Percentiles rank a stretch among this genome's conserved stretches.
phyloP scores from a whole-genome alignment of 78 protist species.

The Diacronema lutheri region DNA sequence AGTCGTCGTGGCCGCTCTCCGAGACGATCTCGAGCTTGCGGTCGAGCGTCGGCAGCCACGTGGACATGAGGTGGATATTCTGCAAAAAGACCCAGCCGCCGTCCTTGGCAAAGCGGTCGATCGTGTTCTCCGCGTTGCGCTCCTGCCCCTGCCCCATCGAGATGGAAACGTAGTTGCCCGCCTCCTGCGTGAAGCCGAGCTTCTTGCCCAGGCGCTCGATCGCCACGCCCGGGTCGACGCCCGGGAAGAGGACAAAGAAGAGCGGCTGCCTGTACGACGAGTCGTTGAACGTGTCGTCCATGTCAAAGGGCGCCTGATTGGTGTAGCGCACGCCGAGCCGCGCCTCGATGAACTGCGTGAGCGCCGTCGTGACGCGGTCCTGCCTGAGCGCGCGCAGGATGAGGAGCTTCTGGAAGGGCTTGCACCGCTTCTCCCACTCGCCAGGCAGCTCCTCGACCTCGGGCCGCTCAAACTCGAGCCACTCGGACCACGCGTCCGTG shows the following conservation, averaged over 20 bases:
- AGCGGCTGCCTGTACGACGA: slow-evolving; percentile 38
- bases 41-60: slow-evolving; percentile 63
- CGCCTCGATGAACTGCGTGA: slow-evolving; percentile 11
- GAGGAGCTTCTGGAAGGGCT: slow-evolving; percentile 42
- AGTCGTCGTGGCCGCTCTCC: slow-evolving; percentile 39
- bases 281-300: slow-evolving; percentile 41
- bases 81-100: slow-evolving; percentile 66
- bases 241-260: slow-evolving; percentile 67
- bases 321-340: slow-evolving; percentile 36
- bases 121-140: slow-evolving; percentile 55
- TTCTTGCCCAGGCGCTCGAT: slow-evolving; percentile 39
- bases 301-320: slow-evolving; percentile 15
- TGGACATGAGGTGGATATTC: slow-evolving; percentile 60
- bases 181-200: slow-evolving; percentile 30
- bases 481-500: slow-evolving; percentile 53
- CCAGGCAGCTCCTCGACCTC: slow-evolving; percentile 56
- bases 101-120: slow-evolving; percentile 35
- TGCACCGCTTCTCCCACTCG: slow-evolving; percentile 36
- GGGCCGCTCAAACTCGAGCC: slow-evolving; percentile 47
- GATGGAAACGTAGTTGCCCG: slow-evolving; percentile 42
- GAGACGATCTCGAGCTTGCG: slow-evolving; percentile 49
- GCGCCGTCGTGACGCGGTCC: slow-evolving; percentile 59
- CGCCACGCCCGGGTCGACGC: slow-evolving; percentile 58
- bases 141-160: slow-evolving; percentile 77
- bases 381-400: slow-evolving; percentile 55